Percentiles rank a stretch among this genome's conserved stretches.
Evolutionary conservation across 2,329 filamentous ascomycete species (phyloP).

Genomic region (Aspergillus tubingensis): DNA sequence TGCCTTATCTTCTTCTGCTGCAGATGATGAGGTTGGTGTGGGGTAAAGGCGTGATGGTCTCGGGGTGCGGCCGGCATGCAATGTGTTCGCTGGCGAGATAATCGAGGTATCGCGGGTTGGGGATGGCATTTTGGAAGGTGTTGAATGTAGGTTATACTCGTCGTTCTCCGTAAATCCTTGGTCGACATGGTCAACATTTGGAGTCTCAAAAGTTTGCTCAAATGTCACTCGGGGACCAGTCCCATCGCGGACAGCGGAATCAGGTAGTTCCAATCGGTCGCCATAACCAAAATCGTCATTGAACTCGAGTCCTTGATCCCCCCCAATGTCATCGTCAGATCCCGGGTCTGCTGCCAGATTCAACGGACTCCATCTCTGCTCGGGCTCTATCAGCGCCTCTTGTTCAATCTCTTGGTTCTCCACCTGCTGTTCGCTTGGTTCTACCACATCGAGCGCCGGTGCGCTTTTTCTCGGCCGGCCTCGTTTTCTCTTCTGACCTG

Average conservation of each 20-base stretch:
- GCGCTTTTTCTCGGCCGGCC: slow-evolving; percentile 43
- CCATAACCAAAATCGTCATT: slow-evolving; percentile 25
- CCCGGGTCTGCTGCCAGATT: slow-evolving; percentile 32
- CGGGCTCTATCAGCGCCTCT: slow-evolving; percentile 12
- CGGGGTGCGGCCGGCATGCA: slow-evolving; percentile 37
- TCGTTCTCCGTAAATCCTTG: slow-evolving; percentile 28
- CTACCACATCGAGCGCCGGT: slow-evolving; percentile 21
- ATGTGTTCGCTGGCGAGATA: slow-evolving; percentile 36
- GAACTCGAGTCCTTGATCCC: slow-evolving; percentile 17
- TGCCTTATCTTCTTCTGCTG: slow-evolving; percentile 38
- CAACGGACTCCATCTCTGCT: slow-evolving; percentile 28
- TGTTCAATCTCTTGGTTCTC: slow-evolving; percentile 6
- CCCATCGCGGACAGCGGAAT: slow-evolving; percentile 12
- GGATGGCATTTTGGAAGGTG: slow-evolving; percentile 39
- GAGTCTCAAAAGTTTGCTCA: slow-evolving; percentile 32
- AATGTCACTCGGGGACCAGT: slow-evolving; percentile 22
- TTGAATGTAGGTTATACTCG: slow-evolving; percentile 33
- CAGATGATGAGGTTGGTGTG: slow-evolving; percentile 43
- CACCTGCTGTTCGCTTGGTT: slow-evolving; percentile 23
- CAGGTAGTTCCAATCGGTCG: slow-evolving; percentile 14
- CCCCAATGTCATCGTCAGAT: slow-evolving; percentile 26
- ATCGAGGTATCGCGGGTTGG: slow-evolving; percentile 28
- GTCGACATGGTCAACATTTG: slow-evolving; percentile 31
- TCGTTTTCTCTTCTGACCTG: slow-evolving; percentile 36
- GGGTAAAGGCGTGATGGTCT: slow-evolving; percentile 40